phyloP scores from a whole-genome alignment of 331 rosid genomes.

The Rosa hybrid region DNA sequence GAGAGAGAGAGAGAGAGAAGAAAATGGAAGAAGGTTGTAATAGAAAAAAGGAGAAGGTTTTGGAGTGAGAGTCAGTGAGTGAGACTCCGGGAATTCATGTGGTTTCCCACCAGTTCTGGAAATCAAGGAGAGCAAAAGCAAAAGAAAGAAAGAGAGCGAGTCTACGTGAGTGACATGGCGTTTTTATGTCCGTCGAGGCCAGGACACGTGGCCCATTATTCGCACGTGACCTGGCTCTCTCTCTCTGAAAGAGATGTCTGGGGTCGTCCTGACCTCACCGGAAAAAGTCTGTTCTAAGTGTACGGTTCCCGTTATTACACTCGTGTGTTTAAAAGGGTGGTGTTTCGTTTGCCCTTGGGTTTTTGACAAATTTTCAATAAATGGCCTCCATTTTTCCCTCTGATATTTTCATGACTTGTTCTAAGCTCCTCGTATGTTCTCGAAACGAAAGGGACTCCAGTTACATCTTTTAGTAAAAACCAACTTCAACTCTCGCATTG shows the following conservation, averaged over 20 bases:
- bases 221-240: conserved; percentile 36
- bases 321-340: conserved; percentile 16
- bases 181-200: not conserved
- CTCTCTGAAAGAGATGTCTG: not conserved
- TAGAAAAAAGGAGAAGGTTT: not conserved
- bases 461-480: not conserved
- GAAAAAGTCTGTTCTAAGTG: not conserved
- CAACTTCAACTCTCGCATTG: not conserved
- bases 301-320: not conserved
- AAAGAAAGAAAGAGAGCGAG: not conserved
- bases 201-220: conserved; percentile 24
- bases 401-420: not conserved
- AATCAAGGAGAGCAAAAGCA: not conserved
- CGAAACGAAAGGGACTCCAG: not conserved
- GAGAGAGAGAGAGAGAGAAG: not conserved
- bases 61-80: not conserved
- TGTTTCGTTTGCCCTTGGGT: not conserved
- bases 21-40: not conserved
- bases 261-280: conserved; percentile 4
- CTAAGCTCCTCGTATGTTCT: not conserved
- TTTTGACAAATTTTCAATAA: conserved; percentile 6
- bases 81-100: not conserved
- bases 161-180: conserved; percentile 25
- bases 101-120: conserved; percentile 6
- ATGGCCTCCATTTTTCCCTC: conserved; percentile 2